phyloP scores from a whole-genome alignment of 768 basidiomycete genomes.

The Coprinopsis cinerea region DNA sequence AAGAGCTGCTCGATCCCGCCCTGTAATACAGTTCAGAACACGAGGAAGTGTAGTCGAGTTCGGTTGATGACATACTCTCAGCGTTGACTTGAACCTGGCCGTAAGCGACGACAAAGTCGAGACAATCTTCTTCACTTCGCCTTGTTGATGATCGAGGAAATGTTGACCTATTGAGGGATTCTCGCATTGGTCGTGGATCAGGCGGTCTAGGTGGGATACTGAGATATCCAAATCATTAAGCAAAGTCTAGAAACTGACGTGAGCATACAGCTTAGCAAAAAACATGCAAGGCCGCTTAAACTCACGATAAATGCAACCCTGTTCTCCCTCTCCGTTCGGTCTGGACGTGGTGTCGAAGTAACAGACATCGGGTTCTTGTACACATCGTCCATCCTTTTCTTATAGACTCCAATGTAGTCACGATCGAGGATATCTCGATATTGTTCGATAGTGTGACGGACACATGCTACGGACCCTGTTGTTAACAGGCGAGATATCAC shows the following conservation, averaged over 20 bases:
- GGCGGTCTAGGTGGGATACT: constrained; percentile 79
- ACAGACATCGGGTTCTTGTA: constrained; percentile 51
- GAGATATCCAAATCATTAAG: constrained; percentile 96
- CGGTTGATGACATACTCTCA: constrained; percentile 48
- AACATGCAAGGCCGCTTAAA: constrained; percentile 26
- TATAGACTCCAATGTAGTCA: constrained; percentile 77
- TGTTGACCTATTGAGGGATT: constrained; percentile 57
- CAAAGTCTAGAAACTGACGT: constrained; percentile 52
- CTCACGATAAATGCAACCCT: constrained; percentile 81
- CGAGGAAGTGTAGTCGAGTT: too few relatives aligned
- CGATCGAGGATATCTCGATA: constrained; percentile 73
- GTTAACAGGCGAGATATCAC: constrained; percentile 74
- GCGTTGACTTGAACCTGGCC: constrained; percentile 60
- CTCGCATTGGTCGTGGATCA: constrained; percentile 58
- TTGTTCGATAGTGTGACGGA: constrained; percentile 54
- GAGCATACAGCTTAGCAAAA: not conserved
- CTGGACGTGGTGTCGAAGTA: constrained; percentile 41
- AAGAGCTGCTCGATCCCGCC: constrained; percentile 89
- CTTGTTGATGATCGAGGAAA: constrained; percentile 56
- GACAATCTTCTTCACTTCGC: constrained; percentile 41
- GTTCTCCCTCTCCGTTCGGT: constrained; percentile 78
- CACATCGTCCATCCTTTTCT: constrained; percentile 83
- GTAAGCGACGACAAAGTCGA: constrained; percentile 47
- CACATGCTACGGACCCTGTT: constrained; percentile 58
- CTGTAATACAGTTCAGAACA: constrained; percentile 29